Base-by-base conservation (phyloP, 176 grass and related monocot genomes). In the Oryza rufipogon region DNA sequence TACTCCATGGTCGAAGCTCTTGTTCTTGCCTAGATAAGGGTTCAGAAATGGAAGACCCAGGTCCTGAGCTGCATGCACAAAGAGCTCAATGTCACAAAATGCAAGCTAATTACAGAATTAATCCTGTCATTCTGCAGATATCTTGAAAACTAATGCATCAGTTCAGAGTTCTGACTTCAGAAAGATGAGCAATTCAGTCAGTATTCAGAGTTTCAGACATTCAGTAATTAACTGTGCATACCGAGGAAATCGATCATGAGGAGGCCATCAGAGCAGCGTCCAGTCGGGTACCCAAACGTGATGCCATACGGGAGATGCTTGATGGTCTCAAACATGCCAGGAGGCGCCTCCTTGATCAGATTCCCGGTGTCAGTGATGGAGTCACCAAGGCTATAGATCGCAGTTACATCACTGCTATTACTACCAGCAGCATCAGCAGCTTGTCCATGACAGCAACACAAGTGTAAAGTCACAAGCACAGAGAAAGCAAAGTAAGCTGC, bases 161-260 rank as follows among this genome's bases (percentile, higher is more conserved):
- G 47, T 45, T 74, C 17, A 14, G 64, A 26, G 47, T 45, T 74
- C 17, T 10, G 64, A n/a, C 11, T 68, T 49, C 64, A 80, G 11
- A 58, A 49, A 52, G 52, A 22, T 56, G 41, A 39, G 7, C n/a
- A 33, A 11, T 61, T 22, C 56, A 61, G 20, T 61, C 56, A 22
- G 17, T 58, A 58, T 58, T 58, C 19, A 26, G 26, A 26, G 26
- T 26, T 26, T 26, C 26, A 58, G 54, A 58, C 54, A n/a, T 58
- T 58, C 54, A 58, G 13, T 11, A 0, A 0, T 32, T 32, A 32
- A 16, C 0, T 17, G 8, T 7, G 6, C 42, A 7, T 73, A 98
- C 95, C 96, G 0, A 95, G 85, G 87, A 87, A 98, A 74, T 98
- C 96, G 41, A 98, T 95, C 93, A 98, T 98, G 78, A 98, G 96